Evolutionary conservation across 2,329 filamentous ascomycete species (phyloP).

Genomic region (Diaporthe australafricana): DNA sequence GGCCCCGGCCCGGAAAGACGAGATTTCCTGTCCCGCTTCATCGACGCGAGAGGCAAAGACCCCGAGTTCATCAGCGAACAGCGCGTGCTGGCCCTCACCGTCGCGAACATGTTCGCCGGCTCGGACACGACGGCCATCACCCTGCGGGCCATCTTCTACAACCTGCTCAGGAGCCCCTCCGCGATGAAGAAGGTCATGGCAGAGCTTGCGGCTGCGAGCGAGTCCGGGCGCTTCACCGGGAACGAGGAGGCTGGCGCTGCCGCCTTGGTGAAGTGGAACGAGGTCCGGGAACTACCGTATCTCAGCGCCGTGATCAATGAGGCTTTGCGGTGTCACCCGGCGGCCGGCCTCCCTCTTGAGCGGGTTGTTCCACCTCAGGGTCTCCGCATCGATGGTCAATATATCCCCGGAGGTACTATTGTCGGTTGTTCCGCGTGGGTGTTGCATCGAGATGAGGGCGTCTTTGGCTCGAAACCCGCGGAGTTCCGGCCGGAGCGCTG

Average conservation of each 20-base stretch:
- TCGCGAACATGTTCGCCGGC: slow-evolving; percentile 20
- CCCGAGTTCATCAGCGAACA: slow-evolving; percentile 13
- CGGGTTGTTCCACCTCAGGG: background rate
- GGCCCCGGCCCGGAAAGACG: background rate
- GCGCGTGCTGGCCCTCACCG: slow-evolving; percentile 20
- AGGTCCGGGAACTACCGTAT: background rate
- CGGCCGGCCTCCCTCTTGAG: slow-evolving; percentile 2
- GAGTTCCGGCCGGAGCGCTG: slow-evolving; percentile 14
- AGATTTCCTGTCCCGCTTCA: slow-evolving; percentile 6
- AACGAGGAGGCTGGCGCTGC: background rate
- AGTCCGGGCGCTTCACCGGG: background rate
- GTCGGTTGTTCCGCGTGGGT: slow-evolving; percentile 6
- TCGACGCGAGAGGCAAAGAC: background rate
- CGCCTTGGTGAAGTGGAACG: slow-evolving; percentile 6
- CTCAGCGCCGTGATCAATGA: slow-evolving; percentile 20
- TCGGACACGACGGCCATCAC: slow-evolving; percentile 22
- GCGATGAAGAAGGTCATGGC: background rate
- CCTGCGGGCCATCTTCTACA: slow-evolving; percentile 17
- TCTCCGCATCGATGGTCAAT: background rate
- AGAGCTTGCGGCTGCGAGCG: background rate
- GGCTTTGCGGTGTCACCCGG: slow-evolving; percentile 4
- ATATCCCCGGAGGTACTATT: background rate
- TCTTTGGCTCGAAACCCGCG: background rate
- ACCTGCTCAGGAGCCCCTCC: slow-evolving; percentile 5
- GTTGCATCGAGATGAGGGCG: background rate